These are phyloP conservation scores for Inga leiocalycina DNA, from an alignment of 306 rosid genomes.

Conservation along the genomic window DNA sequence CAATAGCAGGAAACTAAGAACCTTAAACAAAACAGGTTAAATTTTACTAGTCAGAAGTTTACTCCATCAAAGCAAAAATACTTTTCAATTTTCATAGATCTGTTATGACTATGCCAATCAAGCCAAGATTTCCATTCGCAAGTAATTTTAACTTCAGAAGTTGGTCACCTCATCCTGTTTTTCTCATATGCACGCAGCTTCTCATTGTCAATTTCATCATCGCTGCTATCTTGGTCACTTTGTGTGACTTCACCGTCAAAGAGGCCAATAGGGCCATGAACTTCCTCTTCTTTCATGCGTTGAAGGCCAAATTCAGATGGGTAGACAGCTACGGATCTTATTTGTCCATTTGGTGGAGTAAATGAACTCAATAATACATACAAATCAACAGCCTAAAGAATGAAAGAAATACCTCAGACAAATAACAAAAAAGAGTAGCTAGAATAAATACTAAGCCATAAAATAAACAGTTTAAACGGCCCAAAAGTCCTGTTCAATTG, in stretches of 20 bases:
- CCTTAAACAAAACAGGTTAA: constrained; percentile 9
- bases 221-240: constrained; percentile 43
- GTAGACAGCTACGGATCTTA: constrained; percentile 77
- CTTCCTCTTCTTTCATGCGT: constrained; percentile 88
- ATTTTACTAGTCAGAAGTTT: neutral
- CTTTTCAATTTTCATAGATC: neutral
- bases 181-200: constrained; percentile 83
- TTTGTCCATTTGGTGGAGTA: constrained; percentile 67
- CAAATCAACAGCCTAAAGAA: constrained; percentile 76
- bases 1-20: neutral
- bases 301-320: constrained; percentile 92
- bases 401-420: constrained; percentile 13
- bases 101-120: constrained; percentile 6
- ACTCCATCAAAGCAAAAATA: constrained; percentile 14
- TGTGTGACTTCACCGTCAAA: constrained; percentile 59
- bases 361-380: constrained; percentile 71
- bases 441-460: neutral
- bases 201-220: constrained; percentile 60
- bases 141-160: neutral
- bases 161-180: constrained; percentile 71
- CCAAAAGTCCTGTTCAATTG: neutral
- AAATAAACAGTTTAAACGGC: constrained; percentile 4
- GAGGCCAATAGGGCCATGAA: constrained; percentile 78
- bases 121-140: constrained; percentile 5
- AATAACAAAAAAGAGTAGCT: neutral